phyloP scores from a whole-genome alignment of 495 filamentous ascomycete genomes.

The Xylaria sp. region DNA sequence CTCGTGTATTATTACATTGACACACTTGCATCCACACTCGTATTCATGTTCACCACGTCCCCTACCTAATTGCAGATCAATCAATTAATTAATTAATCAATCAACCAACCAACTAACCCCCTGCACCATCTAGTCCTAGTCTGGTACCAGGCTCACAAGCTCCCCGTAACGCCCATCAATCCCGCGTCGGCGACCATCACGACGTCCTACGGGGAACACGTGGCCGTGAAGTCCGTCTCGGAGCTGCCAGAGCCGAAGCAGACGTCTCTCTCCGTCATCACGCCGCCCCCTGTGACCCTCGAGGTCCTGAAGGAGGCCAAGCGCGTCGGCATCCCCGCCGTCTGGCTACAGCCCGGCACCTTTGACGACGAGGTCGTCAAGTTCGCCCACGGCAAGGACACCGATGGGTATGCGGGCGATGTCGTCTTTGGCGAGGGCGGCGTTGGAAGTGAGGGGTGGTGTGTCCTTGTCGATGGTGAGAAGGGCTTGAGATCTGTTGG shows the following conservation, averaged over 20 bases:
- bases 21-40: not conserved
- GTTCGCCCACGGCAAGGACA: conserved; percentile 63
- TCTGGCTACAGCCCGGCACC: conserved; percentile 93
- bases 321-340: conserved; percentile 74
- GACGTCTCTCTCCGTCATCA: conserved; percentile 86
- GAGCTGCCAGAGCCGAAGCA: conserved; percentile 68
- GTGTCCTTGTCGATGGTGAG: conserved; percentile 90
- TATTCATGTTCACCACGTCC: not conserved
- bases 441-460: conserved; percentile 78
- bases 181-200: conserved; percentile 68
- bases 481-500: conserved; percentile 68
- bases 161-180: conserved; percentile 85
- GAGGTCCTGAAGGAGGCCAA: conserved; percentile 79
- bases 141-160: conserved; percentile 82
- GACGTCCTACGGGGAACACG: conserved; percentile 57
- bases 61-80: no score
- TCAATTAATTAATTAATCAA: no score
- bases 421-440: conserved; percentile 75
- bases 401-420: conserved; percentile 62
- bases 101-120: conserved; percentile 3
- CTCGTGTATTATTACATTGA: not conserved
- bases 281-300: conserved; percentile 76
- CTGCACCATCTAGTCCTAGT: conserved; percentile 68
- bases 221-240: conserved; percentile 69
- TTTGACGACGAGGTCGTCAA: conserved; percentile 76